phyloP scores from a whole-genome alignment of 2,329 filamentous ascomycete species.

The Pyrenochaeta sp. region DNA sequence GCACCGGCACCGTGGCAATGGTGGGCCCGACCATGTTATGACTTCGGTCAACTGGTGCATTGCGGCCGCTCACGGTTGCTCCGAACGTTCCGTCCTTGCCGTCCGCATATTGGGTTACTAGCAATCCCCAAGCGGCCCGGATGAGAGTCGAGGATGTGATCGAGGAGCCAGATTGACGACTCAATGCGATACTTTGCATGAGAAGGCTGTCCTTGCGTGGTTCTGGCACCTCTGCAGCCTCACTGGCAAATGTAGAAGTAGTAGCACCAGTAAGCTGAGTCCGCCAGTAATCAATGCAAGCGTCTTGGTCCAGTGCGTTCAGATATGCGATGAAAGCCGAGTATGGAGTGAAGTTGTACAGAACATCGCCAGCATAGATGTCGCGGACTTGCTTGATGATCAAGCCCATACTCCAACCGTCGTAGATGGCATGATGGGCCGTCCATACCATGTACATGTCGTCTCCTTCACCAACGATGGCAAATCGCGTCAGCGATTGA shows the following conservation, averaged over 20 bases:
- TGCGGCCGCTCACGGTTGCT: slow-evolving; percentile 18
- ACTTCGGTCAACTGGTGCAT: slow-evolving; percentile 29
- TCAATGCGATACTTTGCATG: too few relatives aligned
- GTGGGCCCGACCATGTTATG: slow-evolving; percentile 46
- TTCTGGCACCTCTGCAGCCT: too few relatives aligned
- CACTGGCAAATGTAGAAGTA: neutral
- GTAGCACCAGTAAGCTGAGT: neutral
- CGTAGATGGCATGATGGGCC: neutral
- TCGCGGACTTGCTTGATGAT: neutral
- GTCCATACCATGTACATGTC: neutral
- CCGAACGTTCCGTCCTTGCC: slow-evolving; percentile 20
- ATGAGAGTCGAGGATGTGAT: slow-evolving; percentile 14
- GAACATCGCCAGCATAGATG: neutral
- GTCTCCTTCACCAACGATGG: neutral
- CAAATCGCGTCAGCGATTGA: neutral
- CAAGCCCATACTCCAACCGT: neutral
- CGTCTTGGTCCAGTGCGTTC: neutral
- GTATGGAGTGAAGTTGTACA: neutral
- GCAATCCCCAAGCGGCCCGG: slow-evolving; percentile 23
- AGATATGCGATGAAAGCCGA: neutral
- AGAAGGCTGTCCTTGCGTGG: too few relatives aligned
- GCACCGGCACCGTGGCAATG: slow-evolving; percentile 49
- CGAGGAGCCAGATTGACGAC: too few relatives aligned
- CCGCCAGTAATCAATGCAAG: neutral
- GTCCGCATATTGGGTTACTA: slow-evolving; percentile 18